A percentile compares a stretch with the other conserved stretches of the same genome.
Evolutionary conservation across 1,139 yeast genomes (phyloP).

Genomic region (Pichia norvegensis): DNA sequence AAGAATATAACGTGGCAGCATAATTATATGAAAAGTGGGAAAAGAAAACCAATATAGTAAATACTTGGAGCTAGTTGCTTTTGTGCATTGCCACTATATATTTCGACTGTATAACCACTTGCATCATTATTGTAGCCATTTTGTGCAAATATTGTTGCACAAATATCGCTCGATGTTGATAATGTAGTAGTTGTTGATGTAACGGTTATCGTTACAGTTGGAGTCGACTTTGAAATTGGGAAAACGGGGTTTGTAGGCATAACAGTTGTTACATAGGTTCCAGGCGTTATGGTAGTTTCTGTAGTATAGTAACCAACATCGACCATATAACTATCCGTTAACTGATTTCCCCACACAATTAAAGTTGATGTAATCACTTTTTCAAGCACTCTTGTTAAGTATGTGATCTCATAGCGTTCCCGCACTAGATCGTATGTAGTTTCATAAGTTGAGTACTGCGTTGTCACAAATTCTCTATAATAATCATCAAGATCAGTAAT

Average conservation of each 20-base stretch:
- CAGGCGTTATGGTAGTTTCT: neutral
- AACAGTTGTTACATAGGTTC: neutral
- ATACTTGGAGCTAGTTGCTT: neutral
- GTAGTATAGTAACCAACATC: neutral
- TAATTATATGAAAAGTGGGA: neutral
- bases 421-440: neutral
- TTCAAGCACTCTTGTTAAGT: neutral
- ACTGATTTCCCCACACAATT: neutral
- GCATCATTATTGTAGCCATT: neutral
- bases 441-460: neutral
- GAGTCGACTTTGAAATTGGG: neutral
- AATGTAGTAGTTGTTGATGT: neutral
- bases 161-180: neutral
- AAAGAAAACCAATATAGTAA: neutral
- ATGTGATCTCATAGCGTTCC: neutral
- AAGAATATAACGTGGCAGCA: too few relatives aligned
- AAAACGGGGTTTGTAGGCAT: neutral
- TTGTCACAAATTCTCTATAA: constrained; percentile 1
- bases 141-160: neutral
- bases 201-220: neutral
- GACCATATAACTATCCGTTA: neutral
- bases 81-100: neutral
- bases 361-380: constrained; percentile 1
- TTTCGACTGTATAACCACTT: neutral
- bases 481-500: neutral